A percentile compares a stretch with the other conserved stretches of the same genome.
phyloP scores from a whole-genome alignment of 1,284 basidiomycete species.

The Phlebopus sp. region DNA sequence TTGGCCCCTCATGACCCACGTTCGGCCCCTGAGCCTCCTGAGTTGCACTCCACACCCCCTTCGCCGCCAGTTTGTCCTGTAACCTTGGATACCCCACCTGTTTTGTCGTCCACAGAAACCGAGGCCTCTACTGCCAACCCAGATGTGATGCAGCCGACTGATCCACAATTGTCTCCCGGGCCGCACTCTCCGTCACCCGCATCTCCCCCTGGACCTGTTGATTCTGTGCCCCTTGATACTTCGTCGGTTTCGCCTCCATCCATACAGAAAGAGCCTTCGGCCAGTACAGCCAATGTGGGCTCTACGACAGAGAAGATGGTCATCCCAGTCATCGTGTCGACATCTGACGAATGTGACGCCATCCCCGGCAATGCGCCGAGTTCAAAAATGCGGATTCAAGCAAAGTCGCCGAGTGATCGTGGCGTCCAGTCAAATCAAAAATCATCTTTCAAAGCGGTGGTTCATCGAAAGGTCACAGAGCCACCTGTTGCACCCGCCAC shows the following conservation, averaged over 20 bases:
- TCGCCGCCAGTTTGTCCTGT: background rate
- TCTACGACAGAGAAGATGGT: conserved; percentile 1
- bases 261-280: background rate
- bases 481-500: conserved; percentile 19
- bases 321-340: conserved; percentile 2
- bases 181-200: background rate
- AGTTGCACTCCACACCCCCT: background rate
- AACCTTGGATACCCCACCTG: no score
- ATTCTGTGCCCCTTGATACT: background rate
- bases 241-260: background rate
- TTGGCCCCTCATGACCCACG: no score
- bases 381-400: conserved; percentile 1
- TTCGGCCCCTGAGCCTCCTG: background rate
- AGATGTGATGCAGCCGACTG: background rate
- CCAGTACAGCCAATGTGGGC: background rate
- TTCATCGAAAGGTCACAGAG: conserved; percentile 49
- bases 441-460: conserved; percentile 48
- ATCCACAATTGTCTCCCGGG: no score
- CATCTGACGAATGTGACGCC: background rate
- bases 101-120: background rate
- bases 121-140: background rate
- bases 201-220: background rate
- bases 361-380: conserved; percentile 5
- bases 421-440: conserved; percentile 10
- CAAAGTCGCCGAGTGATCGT: conserved; percentile 8